Percentiles rank a stretch among this genome's conserved stretches.
phyloP scores from a whole-genome alignment of 176 grass and related monocot species.

The Musa beccarii region DNA sequence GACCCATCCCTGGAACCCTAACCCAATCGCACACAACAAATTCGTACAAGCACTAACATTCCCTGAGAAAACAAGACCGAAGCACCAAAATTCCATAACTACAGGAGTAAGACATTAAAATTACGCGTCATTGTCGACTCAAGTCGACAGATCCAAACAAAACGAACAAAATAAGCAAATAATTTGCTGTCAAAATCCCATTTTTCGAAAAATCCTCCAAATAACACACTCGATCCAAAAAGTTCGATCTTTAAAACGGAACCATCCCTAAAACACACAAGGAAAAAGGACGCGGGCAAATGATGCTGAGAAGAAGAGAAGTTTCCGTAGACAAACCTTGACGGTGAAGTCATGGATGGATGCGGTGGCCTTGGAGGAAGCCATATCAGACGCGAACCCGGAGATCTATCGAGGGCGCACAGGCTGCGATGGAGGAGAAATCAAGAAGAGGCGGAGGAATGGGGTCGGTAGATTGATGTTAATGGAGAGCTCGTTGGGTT shows the following conservation, averaged over 20 bases:
- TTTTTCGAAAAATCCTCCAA: background rate
- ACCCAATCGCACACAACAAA: background rate
- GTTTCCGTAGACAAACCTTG: constrained; percentile 35
- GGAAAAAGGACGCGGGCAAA: background rate
- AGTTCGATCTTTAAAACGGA: background rate
- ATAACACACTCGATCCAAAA: background rate
- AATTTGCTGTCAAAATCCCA: background rate
- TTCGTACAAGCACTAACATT: background rate
- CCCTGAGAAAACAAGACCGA: background rate
- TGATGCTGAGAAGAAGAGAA: background rate
- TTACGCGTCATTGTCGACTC: too few species aligned
- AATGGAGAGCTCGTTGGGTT: too few species aligned
- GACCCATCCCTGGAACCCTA: background rate
- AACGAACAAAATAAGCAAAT: too few species aligned
- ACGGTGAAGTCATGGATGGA: constrained; percentile 95
- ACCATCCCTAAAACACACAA: background rate
- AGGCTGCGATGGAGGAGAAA: too few species aligned
- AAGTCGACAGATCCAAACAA: too few species aligned
- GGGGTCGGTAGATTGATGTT: background rate
- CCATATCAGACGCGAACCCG: constrained; percentile 39
- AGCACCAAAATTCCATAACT: background rate
- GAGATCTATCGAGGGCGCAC: background rate
- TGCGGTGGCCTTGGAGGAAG: constrained; percentile 39
- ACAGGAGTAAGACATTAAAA: background rate
- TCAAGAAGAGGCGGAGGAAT: background rate